Conservation (phyloP, 306 rosid genomes). For the Dalbergia cochinchinensis region DNA sequence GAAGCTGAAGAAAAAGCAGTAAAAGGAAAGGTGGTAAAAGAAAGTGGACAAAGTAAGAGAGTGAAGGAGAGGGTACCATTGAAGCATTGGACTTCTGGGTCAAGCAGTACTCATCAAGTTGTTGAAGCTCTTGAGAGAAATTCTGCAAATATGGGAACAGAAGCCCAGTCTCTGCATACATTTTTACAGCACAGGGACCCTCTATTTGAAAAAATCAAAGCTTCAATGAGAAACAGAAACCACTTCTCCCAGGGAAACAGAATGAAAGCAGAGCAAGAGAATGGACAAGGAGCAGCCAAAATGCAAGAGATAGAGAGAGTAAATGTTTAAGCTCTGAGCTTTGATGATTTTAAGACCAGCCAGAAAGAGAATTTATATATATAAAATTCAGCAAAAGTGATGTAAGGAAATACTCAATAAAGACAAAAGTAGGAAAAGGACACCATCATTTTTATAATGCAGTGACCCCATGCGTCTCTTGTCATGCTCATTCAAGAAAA, state of each 20-base stretch:
- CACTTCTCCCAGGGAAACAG: neutral
- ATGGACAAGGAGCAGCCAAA: conserved; percentile 44
- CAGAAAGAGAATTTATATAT: conserved; percentile 61
- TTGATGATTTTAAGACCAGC: conserved; percentile 42
- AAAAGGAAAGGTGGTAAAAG: neutral
- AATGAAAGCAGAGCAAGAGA: conserved; percentile 35
- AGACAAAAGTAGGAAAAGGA: conserved; percentile 74
- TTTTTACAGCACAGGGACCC: conserved; percentile 47
- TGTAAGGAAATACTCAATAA: conserved; percentile 51
- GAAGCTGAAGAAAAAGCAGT: conserved; percentile 11
- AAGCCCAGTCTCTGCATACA: conserved; percentile 85
- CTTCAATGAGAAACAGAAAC: conserved; percentile 37
- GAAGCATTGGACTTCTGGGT: conserved; percentile 71
- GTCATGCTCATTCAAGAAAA: conserved; percentile 42
- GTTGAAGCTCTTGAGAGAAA: conserved; percentile 77
- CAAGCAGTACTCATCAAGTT: conserved; percentile 77
- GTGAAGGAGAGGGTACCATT: conserved; percentile 56
- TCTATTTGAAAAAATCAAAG: conserved; percentile 20
- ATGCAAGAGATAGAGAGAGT: neutral
- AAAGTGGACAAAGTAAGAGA: conserved; percentile 19
- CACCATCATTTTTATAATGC: conserved; percentile 59
- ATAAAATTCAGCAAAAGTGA: conserved; percentile 46
- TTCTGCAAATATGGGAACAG: conserved; percentile 76
- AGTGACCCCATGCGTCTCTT: conserved; percentile 54
- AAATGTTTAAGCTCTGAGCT: conserved; percentile 18